A percentile compares a stretch with the other conserved stretches of the same genome.
Conservation (phyloP, 306 rosid genomes). For the Herpetospermum pedunculosum region DNA sequence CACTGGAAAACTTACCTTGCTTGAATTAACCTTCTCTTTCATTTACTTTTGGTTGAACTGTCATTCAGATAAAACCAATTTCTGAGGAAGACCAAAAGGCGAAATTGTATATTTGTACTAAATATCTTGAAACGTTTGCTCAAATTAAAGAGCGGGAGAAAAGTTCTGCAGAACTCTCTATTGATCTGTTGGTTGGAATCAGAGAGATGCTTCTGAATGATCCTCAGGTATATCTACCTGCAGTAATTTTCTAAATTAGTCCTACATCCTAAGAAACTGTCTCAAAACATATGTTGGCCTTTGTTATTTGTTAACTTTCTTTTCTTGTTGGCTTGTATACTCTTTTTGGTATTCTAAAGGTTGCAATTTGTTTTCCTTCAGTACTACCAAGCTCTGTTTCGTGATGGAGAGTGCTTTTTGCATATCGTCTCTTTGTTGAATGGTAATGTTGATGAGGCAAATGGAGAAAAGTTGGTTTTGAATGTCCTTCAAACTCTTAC, state of each 20-base stretch:
- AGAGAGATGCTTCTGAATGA: constrained; percentile 55
- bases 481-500: constrained; percentile 89
- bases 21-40: neutral
- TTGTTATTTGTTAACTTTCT: neutral
- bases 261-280: neutral
- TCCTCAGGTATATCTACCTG: constrained; percentile 42
- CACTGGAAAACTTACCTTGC: neutral
- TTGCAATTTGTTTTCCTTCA: constrained; percentile 25
- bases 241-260: constrained; percentile 6
- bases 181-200: constrained; percentile 78
- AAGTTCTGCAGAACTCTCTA: constrained; percentile 52
- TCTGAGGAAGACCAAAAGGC: constrained; percentile 72
- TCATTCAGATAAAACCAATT: constrained; percentile 43
- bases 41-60: constrained; percentile 8
- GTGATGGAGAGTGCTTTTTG: constrained; percentile 96
- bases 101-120: constrained; percentile 67
- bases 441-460: constrained; percentile 50
- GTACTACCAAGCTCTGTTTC: constrained; percentile 91
- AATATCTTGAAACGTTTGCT: constrained; percentile 78
- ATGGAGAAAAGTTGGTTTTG: constrained; percentile 66
- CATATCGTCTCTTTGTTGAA: constrained; percentile 89
- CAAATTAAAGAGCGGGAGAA: constrained; percentile 75
- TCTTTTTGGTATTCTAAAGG: constrained; percentile 17
- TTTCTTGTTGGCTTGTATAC: constrained; percentile 13
- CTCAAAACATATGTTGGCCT: neutral